A percentile compares a stretch with the other conserved stretches of the same genome.
phyloP scores from a whole-genome alignment of 345 rosid species.

The Brassica nigra region DNA sequence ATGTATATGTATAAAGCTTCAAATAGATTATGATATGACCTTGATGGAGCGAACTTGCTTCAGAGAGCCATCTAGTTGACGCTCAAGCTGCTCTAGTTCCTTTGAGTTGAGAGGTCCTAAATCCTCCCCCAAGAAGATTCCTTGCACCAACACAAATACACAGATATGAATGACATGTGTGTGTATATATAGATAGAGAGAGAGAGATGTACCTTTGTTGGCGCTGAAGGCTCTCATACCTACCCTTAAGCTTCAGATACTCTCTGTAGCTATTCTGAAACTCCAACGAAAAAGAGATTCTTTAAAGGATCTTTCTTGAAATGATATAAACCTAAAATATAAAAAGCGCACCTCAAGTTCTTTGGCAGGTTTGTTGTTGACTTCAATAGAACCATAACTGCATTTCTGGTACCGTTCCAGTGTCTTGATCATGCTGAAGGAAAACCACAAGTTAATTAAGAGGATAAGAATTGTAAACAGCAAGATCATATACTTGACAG shows the following conservation, averaged over 20 bases:
- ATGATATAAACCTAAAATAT: not conserved
- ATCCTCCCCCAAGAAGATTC: slow-evolving; percentile 90
- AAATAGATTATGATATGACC: slow-evolving; percentile 40
- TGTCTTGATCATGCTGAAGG: slow-evolving; percentile 88
- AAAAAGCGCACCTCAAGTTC: slow-evolving; percentile 83
- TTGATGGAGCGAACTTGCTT: slow-evolving; percentile 74
- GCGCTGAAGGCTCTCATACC: slow-evolving; percentile 72
- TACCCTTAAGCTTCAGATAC: slow-evolving; percentile 81
- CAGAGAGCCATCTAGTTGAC: slow-evolving; percentile 73
- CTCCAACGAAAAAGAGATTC: not conserved
- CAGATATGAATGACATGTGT: not conserved
- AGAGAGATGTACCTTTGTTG: slow-evolving; percentile 66
- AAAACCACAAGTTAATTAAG: not conserved
- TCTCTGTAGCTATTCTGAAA: slow-evolving; percentile 86
- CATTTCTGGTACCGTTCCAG: slow-evolving; percentile 92
- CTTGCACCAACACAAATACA: slow-evolving; percentile 45
- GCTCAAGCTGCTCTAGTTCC: slow-evolving; percentile 80
- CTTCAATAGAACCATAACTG: slow-evolving; percentile 89
- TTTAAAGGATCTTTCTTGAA: not conserved
- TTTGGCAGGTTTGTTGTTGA: slow-evolving; percentile 75
- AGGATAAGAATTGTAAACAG: not conserved
- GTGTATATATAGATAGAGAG: not conserved
- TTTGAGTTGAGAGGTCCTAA: slow-evolving; percentile 58
- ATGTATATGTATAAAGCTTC: not conserved
- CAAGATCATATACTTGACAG: slow-evolving; percentile 16